A percentile compares a stretch with the other conserved stretches of the same genome.
Evolutionary conservation across 176 grass and related monocot species (phyloP).

Genomic region (Cymbopogon citratus): DNA sequence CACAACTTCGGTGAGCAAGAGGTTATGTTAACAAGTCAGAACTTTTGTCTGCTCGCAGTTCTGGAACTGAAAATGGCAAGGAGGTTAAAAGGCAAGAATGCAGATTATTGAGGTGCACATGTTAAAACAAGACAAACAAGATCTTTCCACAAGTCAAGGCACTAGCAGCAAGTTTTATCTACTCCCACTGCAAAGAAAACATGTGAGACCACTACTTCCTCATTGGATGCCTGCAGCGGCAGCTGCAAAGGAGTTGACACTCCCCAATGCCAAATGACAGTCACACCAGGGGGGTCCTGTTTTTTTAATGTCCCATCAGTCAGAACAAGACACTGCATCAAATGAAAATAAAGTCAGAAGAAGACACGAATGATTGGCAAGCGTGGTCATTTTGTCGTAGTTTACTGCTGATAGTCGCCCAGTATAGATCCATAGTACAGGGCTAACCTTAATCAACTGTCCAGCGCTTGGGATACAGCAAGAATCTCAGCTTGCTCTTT

Average conservation of each 20-base stretch:
- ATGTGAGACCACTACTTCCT: not conserved
- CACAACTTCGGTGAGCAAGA: too few species aligned
- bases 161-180: not conserved
- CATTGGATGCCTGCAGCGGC: constrained; percentile 17
- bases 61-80: not conserved
- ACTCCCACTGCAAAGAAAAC: constrained; percentile 3
- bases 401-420: not conserved
- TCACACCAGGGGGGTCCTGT: not conserved
- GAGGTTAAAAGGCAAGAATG: not conserved
- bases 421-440: constrained; percentile 32
- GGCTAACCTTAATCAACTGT: constrained; percentile 40
- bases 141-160: constrained; percentile 1
- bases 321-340: not conserved
- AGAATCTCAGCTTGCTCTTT: constrained; percentile 52
- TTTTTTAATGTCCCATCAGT: constrained; percentile 17
- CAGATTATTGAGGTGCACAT: too few species aligned
- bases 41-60: not conserved
- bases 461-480: constrained; percentile 37
- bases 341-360: too few species aligned
- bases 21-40: too few species aligned
- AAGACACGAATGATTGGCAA: too few species aligned
- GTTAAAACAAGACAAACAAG: constrained; percentile 21
- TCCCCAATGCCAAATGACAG: constrained; percentile 21
- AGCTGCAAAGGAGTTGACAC: constrained; percentile 7
- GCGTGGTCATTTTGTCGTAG: too few species aligned